phyloP scores from a whole-genome alignment of 2,329 filamentous ascomycete genomes.

The Cryphonectria radicalis region DNA sequence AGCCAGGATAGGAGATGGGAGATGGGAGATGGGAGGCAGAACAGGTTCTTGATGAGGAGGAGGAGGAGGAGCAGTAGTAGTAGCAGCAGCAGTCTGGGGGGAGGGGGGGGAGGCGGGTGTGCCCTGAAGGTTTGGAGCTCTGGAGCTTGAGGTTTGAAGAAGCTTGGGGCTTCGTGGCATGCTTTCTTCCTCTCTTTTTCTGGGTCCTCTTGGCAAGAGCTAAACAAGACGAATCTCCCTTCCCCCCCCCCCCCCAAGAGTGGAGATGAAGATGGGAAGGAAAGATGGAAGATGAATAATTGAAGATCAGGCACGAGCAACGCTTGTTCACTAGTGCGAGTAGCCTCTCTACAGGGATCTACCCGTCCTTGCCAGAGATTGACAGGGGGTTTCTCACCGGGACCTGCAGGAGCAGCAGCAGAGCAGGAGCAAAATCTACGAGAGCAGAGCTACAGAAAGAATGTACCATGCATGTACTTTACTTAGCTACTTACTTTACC shows the following conservation, averaged over 20 bases:
- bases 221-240: neutral
- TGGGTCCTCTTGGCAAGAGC: neutral
- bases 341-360: neutral
- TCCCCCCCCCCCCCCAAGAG: no score
- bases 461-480: no score
- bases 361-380: neutral
- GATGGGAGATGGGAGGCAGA: neutral
- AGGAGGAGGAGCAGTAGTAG: no score
- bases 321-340: neutral
- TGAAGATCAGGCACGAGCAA: neutral
- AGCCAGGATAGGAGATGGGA: neutral
- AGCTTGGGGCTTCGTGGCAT: neutral
- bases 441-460: neutral
- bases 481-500: no score
- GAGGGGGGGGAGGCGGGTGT: no score
- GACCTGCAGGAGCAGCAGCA: neutral
- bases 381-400: neutral
- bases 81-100: no score
- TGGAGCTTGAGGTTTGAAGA: neutral
- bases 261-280: neutral
- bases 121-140: no score
- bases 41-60: neutral
- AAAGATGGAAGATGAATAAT: neutral
- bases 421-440: neutral
- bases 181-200: no score